Evolutionary conservation across 164 flowering plant species (phyloP), one percentile per base, ranked within the genome.

Genomic region (Chimonanthus praecox): DNA sequence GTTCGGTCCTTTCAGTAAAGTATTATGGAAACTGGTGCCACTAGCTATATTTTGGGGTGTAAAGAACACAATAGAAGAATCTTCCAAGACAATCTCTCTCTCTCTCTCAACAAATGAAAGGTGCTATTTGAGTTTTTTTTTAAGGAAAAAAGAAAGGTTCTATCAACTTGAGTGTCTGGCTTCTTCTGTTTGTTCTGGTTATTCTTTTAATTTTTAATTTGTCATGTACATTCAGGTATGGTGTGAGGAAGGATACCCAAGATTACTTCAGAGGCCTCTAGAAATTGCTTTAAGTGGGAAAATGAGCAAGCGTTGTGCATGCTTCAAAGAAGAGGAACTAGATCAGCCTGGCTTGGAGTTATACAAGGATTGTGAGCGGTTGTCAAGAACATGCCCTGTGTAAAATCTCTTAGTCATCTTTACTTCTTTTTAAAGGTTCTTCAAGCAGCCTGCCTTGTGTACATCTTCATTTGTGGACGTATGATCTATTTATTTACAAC

Each of bases 221-320:
- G 7, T 45, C 16, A 47, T n/a, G 15, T 66, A 8, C 71, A 72
- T 58, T 48, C 83, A 93, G 98, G 94, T 94, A 10, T 95, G 99
- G 99, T 95, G 99, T 66, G 93, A 91, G 6, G 79, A 11, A 58
- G 97, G 95, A 51, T 84, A 86, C 78, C 99, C 99, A 21, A 89
- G 99, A 77, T 74, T 95, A 69, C 89, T 95, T 58, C 91, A 91
- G 81, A 86, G 92, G 69, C 98, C 99, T n/a, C 45, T 78, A 2
- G 97, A 89, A 73, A 92, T 92, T 64, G 98, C 97, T 6, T 73
- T 91, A 84, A 91, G 94, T 0, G 97, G 98, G 72, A 88, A 86
- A 80, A 88, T 90, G 92, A 95, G 97, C 82, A 88, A 82, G 77
- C 86, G 92, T 0, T 92, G 99, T 78, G 96, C 89, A n/a, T 92